These are phyloP conservation scores for Colletotrichum destructivum DNA, from an alignment of 2,329 filamentous ascomycete species.

Conservation along the genomic window DNA sequence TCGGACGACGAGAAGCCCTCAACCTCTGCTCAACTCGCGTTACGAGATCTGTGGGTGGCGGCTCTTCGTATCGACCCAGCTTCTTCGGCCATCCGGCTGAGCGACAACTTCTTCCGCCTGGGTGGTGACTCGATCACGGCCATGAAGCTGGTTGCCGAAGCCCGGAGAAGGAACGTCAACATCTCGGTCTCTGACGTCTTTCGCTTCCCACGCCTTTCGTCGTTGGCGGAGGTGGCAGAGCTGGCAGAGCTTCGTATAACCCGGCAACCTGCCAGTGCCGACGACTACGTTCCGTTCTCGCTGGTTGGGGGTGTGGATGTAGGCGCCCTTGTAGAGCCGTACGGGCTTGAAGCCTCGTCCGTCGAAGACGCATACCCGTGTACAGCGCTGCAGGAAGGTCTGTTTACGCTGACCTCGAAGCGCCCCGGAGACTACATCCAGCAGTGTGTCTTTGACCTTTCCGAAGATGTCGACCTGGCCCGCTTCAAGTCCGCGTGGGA, in stretches of 20 bases:
- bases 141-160: conserved; percentile 16
- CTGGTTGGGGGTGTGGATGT: background rate
- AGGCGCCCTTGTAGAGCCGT: background rate
- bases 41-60: background rate
- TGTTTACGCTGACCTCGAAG: conserved; percentile 54
- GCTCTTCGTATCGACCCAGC: background rate
- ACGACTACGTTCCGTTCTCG: background rate
- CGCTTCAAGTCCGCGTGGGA: conserved; percentile 44
- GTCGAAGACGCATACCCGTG: conserved; percentile 57
- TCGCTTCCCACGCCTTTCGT: too few species aligned
- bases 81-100: too few species aligned
- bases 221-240: too few species aligned
- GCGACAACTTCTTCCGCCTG: conserved; percentile 21
- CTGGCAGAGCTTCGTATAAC: too few species aligned
- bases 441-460: conserved; percentile 45
- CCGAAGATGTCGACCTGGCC: conserved; percentile 26
- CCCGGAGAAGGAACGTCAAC: background rate
- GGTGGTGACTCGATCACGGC: conserved; percentile 26
- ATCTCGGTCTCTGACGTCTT: conserved; percentile 3
- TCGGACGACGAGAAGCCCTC: background rate
- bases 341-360: background rate
- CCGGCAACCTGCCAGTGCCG: too few species aligned
- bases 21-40: too few species aligned
- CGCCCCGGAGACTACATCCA: conserved; percentile 54
- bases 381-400: conserved; percentile 57